Evolutionary conservation across 202 grass and related monocot genomes (phyloP), one percentile per base, ranked within the genome.

Genomic region (Carex arenaria): DNA sequence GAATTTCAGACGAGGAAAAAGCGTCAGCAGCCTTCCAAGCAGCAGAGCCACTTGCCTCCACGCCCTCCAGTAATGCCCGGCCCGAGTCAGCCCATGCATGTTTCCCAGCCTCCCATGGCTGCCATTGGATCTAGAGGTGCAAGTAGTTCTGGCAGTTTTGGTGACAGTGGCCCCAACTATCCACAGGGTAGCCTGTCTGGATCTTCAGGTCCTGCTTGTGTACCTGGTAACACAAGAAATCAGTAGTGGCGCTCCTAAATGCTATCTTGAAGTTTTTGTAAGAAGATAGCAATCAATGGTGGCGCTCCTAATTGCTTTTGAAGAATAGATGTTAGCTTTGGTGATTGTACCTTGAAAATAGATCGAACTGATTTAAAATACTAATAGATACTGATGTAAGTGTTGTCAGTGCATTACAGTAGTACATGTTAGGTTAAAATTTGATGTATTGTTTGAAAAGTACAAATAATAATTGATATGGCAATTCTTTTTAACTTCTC

Each of bases 1-100:
- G 92, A 95, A 78, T 95, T 98, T 85, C 95, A 98, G 78, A 95
- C 90, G 1, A 98, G 93, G 90, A 98, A 93, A 82, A 97, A 97
- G 80, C 92, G 90, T 51, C 92, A 97, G 82, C 95, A 97, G 69
- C 92, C 89, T 23, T 91, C 93, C 2, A 95, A 95, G 69, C 86
- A 91, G 15, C 96, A 93, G 63, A 95, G 88, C 47, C 90, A 89
- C 5, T 84, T 98, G 68, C 93, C 93, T 88, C 91, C 84, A 30
- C 91, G 91, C 61, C 86, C 91, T 72, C 88, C 89, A 61, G 93
- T 93, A 71, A 91, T 92, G 65, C 80, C 90, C 0, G 90, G 90
- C 18, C 47, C 80, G 56, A 76, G 80, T 68, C 94, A 89, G 84
- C 84, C 90, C 10, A 91, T 91, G 77, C 94, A 94, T 56, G 82